Conservation (phyloP, 495 filamentous ascomycete species). For the Ramalina intermedia region DNA sequence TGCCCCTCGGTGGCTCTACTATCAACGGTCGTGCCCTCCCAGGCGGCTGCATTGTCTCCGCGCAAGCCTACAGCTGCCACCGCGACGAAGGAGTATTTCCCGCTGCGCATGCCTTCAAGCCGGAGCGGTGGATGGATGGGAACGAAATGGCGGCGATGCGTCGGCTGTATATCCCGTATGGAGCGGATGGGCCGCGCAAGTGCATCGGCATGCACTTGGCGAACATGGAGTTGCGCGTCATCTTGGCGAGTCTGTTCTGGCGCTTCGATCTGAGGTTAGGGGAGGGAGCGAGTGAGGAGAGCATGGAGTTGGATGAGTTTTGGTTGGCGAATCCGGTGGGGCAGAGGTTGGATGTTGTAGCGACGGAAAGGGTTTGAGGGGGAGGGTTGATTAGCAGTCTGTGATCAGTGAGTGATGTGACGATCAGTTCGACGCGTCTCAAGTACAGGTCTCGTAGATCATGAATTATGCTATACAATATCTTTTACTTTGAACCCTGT, state of each 20-base stretch:
- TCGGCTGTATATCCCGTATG: conserved; percentile 13
- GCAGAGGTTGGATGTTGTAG: too few relatives aligned
- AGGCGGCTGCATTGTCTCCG: conserved; percentile 50
- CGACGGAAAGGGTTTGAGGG: too few relatives aligned
- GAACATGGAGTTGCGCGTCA: conserved; percentile 32
- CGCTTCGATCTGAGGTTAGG: conserved; percentile 33
- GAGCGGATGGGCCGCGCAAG: neutral
- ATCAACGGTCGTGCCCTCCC: conserved; percentile 35
- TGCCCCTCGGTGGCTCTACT: conserved; percentile 33
- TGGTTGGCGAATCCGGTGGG: too few relatives aligned
- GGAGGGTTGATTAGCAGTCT: too few relatives aligned
- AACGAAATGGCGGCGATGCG: conserved; percentile 37
- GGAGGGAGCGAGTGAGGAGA: conserved; percentile 18
- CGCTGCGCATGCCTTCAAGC: conserved; percentile 44
- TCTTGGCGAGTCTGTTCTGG: conserved; percentile 30
- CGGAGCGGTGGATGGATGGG: conserved; percentile 43
- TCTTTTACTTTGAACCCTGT: too few relatives aligned
- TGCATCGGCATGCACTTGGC: conserved; percentile 19
- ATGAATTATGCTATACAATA: too few relatives aligned
- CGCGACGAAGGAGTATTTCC: conserved; percentile 47
- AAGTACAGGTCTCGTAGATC: too few relatives aligned
- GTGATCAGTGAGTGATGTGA: too few relatives aligned
- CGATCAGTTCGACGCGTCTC: too few relatives aligned
- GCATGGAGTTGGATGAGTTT: too few relatives aligned
- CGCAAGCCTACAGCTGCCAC: conserved; percentile 58